Conservation (phyloP, 257 asterid genomes). For the Agastache rugosa region DNA sequence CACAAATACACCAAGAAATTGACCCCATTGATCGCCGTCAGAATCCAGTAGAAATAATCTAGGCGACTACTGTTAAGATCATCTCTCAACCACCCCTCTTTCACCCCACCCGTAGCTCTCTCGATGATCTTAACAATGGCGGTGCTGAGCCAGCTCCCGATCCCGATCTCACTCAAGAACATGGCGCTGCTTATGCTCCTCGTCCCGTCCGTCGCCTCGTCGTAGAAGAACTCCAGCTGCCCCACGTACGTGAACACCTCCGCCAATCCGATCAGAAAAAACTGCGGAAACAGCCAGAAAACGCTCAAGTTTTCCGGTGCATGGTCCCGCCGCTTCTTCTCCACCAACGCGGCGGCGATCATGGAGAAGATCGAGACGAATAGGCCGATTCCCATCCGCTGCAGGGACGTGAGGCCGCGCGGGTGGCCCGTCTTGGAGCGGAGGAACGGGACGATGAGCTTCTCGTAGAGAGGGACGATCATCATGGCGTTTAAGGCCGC, state of each 20-base stretch:
- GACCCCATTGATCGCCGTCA: constrained; percentile 57
- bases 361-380: constrained; percentile 72
- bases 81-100: constrained; percentile 66
- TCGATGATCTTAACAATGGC: constrained; percentile 62
- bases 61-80: constrained; percentile 55
- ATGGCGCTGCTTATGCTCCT: constrained; percentile 80
- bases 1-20: constrained; percentile 60
- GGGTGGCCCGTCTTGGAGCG: constrained; percentile 65
- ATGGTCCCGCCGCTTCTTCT: constrained; percentile 49
- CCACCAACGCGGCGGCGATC: constrained; percentile 68
- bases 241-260: constrained; percentile 85
- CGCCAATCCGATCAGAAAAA: constrained; percentile 64
- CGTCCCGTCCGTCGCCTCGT: constrained; percentile 79
- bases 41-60: constrained; percentile 69
- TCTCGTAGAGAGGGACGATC: constrained; percentile 73
- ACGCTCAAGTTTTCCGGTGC: constrained; percentile 37
- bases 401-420: constrained; percentile 69
- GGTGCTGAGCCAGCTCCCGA: constrained; percentile 84
- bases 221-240: constrained; percentile 77
- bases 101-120: constrained; percentile 51
- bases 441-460: constrained; percentile 54
- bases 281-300: constrained; percentile 81
- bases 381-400: constrained; percentile 74
- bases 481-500: constrained; percentile 65
- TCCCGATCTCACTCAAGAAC: constrained; percentile 80